These are phyloP conservation scores for Sclerotinia trifoliorum DNA, from an alignment of 2,329 filamentous ascomycete species.

Conservation along the genomic window DNA sequence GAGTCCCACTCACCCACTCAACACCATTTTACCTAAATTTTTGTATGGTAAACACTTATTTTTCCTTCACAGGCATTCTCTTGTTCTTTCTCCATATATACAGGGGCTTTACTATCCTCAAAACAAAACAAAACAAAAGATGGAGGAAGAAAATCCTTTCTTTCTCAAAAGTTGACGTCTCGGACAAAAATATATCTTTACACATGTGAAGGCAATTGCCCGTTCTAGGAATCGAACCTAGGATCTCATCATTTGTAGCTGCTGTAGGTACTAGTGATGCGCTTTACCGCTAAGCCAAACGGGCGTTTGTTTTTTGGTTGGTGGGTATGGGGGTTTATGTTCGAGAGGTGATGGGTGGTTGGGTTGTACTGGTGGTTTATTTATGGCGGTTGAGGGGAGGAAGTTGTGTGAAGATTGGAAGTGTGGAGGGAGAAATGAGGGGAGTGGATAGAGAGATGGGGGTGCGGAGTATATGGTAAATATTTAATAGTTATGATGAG, in stretches of 20 bases:
- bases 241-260: conserved; percentile 8
- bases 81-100: not conserved
- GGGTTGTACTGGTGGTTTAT: too few species aligned
- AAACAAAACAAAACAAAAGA: too few species aligned
- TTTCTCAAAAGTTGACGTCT: too few species aligned
- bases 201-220: not conserved
- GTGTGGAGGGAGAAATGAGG: too few species aligned
- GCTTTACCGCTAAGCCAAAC: conserved; percentile 21
- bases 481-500: too few species aligned
- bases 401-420: too few species aligned
- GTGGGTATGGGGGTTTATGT: accelerated
- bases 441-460: too few species aligned
- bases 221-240: conserved; percentile 20
- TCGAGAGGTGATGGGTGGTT: accelerated
- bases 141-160: too few species aligned
- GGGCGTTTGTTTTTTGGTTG: not conserved
- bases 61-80: not conserved
- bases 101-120: too few species aligned
- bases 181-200: too few species aligned
- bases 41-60: not conserved
- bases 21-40: not conserved
- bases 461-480: too few species aligned
- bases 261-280: conserved; percentile 11
- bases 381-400: too few species aligned
- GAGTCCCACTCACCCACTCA: not conserved